Evolutionary conservation across 78 protist genomes (phyloP), one percentile per base, ranked within the genome.

Genomic region (Cavenderia fasciculata): DNA sequence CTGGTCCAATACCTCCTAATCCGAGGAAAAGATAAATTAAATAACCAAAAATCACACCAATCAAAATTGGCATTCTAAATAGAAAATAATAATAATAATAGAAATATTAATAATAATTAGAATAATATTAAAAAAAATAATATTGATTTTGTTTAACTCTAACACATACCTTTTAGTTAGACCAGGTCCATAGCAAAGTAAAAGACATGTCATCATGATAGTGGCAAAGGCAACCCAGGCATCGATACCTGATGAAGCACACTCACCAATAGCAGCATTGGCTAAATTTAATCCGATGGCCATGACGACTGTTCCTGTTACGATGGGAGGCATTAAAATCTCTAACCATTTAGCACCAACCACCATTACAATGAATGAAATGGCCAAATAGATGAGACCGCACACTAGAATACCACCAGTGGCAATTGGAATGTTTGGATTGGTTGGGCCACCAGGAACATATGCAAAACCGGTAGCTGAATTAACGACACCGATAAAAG

Each of bases 401-500:
- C 82, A 73, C 2, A 73, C 21, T 11, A 73, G 6, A 38, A 73
- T 73, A 73, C 82, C 82, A 38, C 82, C 82, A 11, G 52, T 19
- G 2, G 82, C 82, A 0, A 59, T 16, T 4, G 51, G 21, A 43
- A 56, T 73, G 23, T 73, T 29, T 73, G 7, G 56, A 25, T 73
- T 73, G 0, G 19, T 27, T n/a, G 66, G 34, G 7, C 68, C 68
- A 10, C 82, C 82, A 4, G 68, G 65, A 5, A 43, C 41, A 38
- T 51, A 54, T 21, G 25, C 18, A 54, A 25, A 73, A 7, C 66
- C 66, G 16, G 82, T 73, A n/a, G 82, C 82, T 0, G 82, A 51
- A 54, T 73, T 73, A 18, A 73, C 68, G 3, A 73, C 82, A 23
- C 82, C 82, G 23, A 73, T 54, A 38, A 73, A 73, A n/a, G 82